Conservation (phyloP, 108 stramenopile species). For the Cyclotella sp. region DNA sequence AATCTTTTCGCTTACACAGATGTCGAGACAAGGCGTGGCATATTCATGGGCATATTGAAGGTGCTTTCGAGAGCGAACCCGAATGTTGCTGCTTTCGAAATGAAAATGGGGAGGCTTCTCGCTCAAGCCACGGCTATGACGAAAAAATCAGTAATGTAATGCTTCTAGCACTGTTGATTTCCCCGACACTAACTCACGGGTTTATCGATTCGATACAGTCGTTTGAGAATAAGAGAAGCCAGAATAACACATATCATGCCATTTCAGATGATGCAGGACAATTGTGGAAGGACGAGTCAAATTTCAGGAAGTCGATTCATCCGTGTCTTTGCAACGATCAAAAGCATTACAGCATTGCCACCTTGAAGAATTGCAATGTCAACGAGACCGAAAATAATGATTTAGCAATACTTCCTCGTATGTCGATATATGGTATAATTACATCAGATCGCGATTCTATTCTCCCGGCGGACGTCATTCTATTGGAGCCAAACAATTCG, state of each 20-base stretch:
- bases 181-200: neutral
- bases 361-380: neutral
- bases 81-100: neutral
- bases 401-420: neutral
- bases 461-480: conserved; percentile 52
- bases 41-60: neutral
- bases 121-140: neutral
- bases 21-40: conserved; percentile 6
- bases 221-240: neutral
- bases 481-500: conserved; percentile 40
- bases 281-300: neutral
- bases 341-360: neutral
- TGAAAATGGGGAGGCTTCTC: neutral
- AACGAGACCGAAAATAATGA: conserved; percentile 3
- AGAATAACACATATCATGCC: neutral
- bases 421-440: conserved; percentile 1
- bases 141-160: neutral
- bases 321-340: conserved; percentile 16
- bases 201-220: neutral
- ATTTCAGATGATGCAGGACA: conserved; percentile 13
- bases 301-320: conserved; percentile 44
- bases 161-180: conserved; percentile 6
- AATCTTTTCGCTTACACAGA: conserved; percentile 28
- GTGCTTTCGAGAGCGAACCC: neutral
- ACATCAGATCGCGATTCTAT: neutral